Conservation (phyloP, 768 basidiomycete genomes). For the Naganishia onofrii region DNA sequence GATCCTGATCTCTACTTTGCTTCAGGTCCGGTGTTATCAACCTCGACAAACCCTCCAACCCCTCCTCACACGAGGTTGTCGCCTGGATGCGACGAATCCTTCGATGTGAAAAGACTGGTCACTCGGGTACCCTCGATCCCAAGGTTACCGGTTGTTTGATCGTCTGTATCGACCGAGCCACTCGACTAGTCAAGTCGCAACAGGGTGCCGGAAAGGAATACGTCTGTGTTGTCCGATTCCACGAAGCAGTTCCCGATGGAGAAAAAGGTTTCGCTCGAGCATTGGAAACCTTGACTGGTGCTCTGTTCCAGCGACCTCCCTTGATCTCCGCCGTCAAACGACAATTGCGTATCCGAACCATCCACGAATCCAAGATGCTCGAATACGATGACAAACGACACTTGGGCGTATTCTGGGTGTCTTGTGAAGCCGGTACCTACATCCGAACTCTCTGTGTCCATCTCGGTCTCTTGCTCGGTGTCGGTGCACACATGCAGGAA, state of each 20-base stretch:
- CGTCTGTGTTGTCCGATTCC: conserved; percentile 90
- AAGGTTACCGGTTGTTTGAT: conserved; percentile 99
- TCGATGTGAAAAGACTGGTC: conserved; percentile 95
- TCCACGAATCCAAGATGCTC: conserved; percentile 89
- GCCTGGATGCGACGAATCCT: conserved; percentile 97
- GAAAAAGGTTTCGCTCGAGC: conserved; percentile 86
- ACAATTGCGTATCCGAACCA: conserved; percentile 93
- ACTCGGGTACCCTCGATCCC: conserved; percentile 96
- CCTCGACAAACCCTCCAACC: conserved; percentile 98
- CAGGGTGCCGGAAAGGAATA: conserved; percentile 99
- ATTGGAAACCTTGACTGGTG: conserved; percentile 93
- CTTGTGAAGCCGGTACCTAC: conserved; percentile 86
- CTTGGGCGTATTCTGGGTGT: conserved; percentile 96
- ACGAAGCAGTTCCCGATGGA: conserved; percentile 68
- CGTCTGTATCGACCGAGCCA: conserved; percentile 98
- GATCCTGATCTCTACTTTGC: not conserved
- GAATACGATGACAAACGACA: conserved; percentile 98
- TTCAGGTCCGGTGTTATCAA: conserved; percentile 85
- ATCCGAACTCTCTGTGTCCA: conserved; percentile 94
- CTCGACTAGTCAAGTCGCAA: conserved; percentile 94
- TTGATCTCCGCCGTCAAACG: conserved; percentile 98
- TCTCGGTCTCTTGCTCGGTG: conserved; percentile 85
- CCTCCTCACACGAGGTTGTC: conserved; percentile 98
- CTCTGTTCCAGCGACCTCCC: conserved; percentile 96
- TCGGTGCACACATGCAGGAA: conserved; percentile 99